Conservation (phyloP, 495 filamentous ascomycete genomes). For the Aspergillus kassunensis region DNA sequence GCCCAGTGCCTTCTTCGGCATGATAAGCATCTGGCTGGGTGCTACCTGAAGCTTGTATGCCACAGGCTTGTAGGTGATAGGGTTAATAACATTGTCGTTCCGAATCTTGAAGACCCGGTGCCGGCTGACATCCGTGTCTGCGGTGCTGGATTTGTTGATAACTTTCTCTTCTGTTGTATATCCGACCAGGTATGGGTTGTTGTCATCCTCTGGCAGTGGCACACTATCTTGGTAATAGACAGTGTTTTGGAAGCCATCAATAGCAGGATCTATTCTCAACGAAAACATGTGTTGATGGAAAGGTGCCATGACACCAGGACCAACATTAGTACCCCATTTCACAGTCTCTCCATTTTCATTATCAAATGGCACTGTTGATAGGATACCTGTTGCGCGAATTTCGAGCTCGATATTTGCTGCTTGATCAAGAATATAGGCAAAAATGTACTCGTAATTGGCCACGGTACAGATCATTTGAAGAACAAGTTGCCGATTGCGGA, state of each 20-base stretch:
- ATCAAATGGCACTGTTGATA: conserved; percentile 79
- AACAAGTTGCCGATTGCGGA: conserved; percentile 58
- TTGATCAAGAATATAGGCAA: conserved; percentile 82
- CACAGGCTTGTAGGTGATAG: conserved; percentile 70
- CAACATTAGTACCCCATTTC: conserved; percentile 80
- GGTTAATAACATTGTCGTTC: conserved; percentile 60
- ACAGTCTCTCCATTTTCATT: conserved; percentile 50
- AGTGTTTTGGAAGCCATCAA: conserved; percentile 71
- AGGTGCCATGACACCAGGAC: conserved; percentile 75
- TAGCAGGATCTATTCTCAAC: conserved; percentile 75
- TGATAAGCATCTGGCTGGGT: conserved; percentile 76
- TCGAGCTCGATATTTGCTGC: conserved; percentile 78
- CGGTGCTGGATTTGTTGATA: conserved; percentile 56
- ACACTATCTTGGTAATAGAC: conserved; percentile 70
- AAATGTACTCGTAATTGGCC: conserved; percentile 81
- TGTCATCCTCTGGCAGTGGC: conserved; percentile 64
- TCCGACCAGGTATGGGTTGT: conserved; percentile 77
- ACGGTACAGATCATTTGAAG: conserved; percentile 74
- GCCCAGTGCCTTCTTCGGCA: conserved; percentile 63
- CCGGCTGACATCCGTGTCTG: conserved; percentile 55
- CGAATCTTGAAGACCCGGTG: conserved; percentile 81
- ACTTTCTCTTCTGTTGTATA: conserved; percentile 64
- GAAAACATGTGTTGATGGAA: conserved; percentile 91
- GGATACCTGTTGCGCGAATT: conserved; percentile 79
- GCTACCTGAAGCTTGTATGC: conserved; percentile 74